Conservation (phyloP, 495 filamentous ascomycete species). For the Penicillium crystallinum region DNA sequence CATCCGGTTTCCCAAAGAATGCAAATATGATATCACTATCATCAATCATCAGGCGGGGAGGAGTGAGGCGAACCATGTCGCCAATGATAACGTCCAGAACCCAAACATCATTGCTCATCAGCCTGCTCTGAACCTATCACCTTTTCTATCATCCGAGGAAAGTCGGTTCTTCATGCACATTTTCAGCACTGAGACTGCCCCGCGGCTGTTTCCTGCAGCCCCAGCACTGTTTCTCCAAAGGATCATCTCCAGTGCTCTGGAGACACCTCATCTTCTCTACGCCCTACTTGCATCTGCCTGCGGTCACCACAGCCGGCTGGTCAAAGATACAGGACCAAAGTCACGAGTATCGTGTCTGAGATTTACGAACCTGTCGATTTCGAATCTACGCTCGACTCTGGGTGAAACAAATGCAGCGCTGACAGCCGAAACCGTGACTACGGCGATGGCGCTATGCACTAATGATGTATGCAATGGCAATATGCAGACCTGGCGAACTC, state of each 20-base stretch:
- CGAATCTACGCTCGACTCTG: conserved; percentile 19
- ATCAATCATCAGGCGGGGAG: conserved; percentile 6
- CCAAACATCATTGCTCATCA: conserved; percentile 6
- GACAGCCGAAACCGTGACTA: conserved; percentile 21
- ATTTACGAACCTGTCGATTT: conserved; percentile 31
- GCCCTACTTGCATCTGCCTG: conserved; percentile 25
- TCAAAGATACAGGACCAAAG: conserved; percentile 11
- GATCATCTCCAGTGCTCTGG: conserved; percentile 20
- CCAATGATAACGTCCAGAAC: not conserved
- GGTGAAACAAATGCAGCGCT: conserved; percentile 5
- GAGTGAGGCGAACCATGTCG: not conserved
- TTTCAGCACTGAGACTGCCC: conserved; percentile 25
- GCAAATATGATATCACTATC: conserved; percentile 22
- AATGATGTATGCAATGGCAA: conserved; percentile 37
- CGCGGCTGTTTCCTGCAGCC: conserved; percentile 25
- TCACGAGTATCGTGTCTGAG: conserved; percentile 16
- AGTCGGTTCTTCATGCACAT: conserved; percentile 26
- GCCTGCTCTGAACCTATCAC: conserved; percentile 15
- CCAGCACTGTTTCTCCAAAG: conserved; percentile 20
- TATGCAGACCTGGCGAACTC: conserved; percentile 25
- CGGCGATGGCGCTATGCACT: conserved; percentile 32
- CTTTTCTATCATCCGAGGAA: conserved; percentile 18
- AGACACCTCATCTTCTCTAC: conserved; percentile 28
- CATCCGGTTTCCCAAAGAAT: conserved; percentile 23
- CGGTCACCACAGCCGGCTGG: conserved; percentile 28